Evolutionary conservation across 768 basidiomycete genomes (phyloP).

Genomic region (Xanthoconium purpureum): DNA sequence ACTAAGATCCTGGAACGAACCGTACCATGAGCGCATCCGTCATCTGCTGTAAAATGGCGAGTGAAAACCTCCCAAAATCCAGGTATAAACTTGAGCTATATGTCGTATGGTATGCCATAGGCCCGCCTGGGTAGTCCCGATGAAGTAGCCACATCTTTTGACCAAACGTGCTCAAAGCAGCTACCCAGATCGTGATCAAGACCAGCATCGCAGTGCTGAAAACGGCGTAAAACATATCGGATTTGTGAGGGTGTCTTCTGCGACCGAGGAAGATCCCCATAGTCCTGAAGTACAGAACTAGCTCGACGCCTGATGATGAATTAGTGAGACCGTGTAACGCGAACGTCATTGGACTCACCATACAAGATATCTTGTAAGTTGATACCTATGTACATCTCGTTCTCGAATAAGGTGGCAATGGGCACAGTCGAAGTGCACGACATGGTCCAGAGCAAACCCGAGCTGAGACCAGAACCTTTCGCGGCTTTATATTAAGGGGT

Average conservation of each 20-base stretch:
- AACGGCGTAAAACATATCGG: constrained; percentile 11
- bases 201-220: constrained; percentile 20
- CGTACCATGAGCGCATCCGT: constrained; percentile 28
- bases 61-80: not conserved
- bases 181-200: constrained; percentile 30
- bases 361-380: constrained; percentile 17
- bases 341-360: not conserved
- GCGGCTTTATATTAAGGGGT: not conserved
- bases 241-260: constrained; percentile 1
- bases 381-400: constrained; percentile 10
- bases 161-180: not conserved
- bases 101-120: not conserved
- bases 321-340: not conserved
- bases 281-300: constrained; percentile 15
- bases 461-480: not conserved
- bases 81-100: not conserved
- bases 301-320: constrained; percentile 9
- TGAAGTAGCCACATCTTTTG: constrained; percentile 34
- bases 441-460: not conserved
- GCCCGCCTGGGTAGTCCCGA: constrained; percentile 31
- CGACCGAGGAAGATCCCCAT: constrained; percentile 8
- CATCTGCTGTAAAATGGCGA: constrained; percentile 28
- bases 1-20: not conserved
- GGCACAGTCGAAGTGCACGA: not conserved
- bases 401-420: not conserved